Conservation (phyloP, 352 stramenopile genomes). For the Nothophytophthora sp. region DNA sequence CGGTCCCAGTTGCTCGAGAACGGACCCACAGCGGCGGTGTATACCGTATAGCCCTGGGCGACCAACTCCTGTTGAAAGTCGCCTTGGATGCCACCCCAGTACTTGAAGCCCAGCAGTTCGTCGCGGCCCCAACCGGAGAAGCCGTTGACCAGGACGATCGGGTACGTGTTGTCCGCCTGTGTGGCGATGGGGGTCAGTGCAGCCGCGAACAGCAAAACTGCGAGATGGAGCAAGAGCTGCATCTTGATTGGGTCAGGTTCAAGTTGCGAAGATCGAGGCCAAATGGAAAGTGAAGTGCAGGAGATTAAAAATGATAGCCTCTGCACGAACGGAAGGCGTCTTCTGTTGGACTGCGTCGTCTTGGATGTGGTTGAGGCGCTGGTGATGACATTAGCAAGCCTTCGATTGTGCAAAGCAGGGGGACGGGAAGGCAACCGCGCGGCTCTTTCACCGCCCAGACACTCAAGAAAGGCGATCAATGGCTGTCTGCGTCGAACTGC, state of each 20-base stretch:
- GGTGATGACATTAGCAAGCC: too few relatives aligned
- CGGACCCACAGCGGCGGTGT: conserved; percentile 52
- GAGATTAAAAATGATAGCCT: conserved; percentile 11
- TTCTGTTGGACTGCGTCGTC: too few relatives aligned
- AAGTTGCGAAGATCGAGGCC: conserved; percentile 2
- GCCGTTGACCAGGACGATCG: conserved; percentile 60
- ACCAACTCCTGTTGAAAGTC: conserved; percentile 44
- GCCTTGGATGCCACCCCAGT: conserved; percentile 52
- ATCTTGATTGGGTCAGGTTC: conserved; percentile 8
- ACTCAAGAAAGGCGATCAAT: too few relatives aligned
- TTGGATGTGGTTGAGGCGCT: too few relatives aligned
- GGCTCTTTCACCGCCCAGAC: too few relatives aligned
- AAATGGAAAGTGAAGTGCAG: conserved; percentile 25
- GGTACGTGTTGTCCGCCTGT: conserved; percentile 41
- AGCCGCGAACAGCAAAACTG: conserved; percentile 7
- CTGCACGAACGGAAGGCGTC: too few relatives aligned
- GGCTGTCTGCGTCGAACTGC: too few relatives aligned
- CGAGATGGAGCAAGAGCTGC: conserved; percentile 13
- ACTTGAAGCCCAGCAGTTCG: conserved; percentile 45
- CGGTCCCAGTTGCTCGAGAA: conserved; percentile 69
- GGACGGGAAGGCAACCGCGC: too few relatives aligned
- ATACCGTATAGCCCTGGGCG: conserved; percentile 43
- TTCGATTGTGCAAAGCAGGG: too few relatives aligned
- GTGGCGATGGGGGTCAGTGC: conserved; percentile 5
- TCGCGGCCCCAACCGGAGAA: conserved; percentile 47